Conservation (phyloP, 257 asterid species). For the Penstemon eatonii region DNA sequence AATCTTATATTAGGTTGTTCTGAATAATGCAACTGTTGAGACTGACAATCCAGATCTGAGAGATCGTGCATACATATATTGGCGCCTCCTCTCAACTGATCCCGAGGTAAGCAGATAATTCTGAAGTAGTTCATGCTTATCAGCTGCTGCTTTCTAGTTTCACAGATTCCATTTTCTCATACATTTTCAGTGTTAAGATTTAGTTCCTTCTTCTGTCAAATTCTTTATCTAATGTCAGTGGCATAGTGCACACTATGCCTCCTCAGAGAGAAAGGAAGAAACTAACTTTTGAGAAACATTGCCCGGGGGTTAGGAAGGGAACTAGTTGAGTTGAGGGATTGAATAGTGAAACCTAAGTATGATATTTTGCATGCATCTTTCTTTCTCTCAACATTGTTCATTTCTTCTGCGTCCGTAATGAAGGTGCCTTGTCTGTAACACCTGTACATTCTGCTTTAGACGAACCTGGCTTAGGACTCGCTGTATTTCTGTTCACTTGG, state of each 20-base stretch:
- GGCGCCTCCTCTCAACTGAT: slow-evolving; percentile 99
- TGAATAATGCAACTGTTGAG: slow-evolving; percentile 98
- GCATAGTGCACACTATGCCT: slow-evolving; percentile 10
- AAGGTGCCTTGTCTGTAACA: slow-evolving; percentile 5
- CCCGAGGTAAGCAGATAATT: slow-evolving; percentile 76
- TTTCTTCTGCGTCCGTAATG: slow-evolving; percentile 21
- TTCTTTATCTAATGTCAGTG: slow-evolving; percentile 22
- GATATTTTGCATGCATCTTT: slow-evolving; percentile 5
- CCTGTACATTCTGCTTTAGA: slow-evolving; percentile 15
- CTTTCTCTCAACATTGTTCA: slow-evolving; percentile 10
- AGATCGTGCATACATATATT: slow-evolving; percentile 98
- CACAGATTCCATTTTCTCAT: slow-evolving; percentile 20
- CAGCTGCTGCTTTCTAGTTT: slow-evolving; percentile 24
- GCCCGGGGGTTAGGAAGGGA: slow-evolving; percentile 17
- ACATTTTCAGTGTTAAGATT: slow-evolving; percentile 20
- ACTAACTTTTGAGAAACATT: slow-evolving; percentile 10
- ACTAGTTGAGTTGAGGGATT: slow-evolving; percentile 6
- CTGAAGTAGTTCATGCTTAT: slow-evolving; percentile 12
- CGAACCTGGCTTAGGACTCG: not conserved
- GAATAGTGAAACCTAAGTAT: not conserved
- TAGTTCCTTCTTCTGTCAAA: slow-evolving; percentile 10
- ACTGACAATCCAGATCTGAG: slow-evolving; percentile 98
- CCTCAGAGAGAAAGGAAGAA: slow-evolving; percentile 2
- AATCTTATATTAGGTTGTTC: slow-evolving; percentile 67
- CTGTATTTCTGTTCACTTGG: slow-evolving; percentile 9